A percentile compares a stretch with the other conserved stretches of the same genome.
These are phyloP conservation scores for Melampsora americana DNA, from an alignment of 1,284 basidiomycete genomes.

Conservation along the genomic window DNA sequence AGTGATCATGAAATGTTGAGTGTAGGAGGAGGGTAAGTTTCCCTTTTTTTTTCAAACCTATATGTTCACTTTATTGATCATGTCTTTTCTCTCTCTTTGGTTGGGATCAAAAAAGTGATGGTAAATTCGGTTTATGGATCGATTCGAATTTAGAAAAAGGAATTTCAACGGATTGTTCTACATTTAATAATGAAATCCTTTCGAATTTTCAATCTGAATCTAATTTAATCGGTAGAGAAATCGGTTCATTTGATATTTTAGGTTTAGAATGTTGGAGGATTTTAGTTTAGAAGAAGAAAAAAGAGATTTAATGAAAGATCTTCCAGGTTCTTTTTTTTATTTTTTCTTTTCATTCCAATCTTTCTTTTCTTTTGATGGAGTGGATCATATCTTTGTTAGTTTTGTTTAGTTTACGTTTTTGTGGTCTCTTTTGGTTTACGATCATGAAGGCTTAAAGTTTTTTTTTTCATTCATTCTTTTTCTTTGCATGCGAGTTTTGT, in stretches of 20 bases:
- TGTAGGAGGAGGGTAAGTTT: conserved; percentile 80
- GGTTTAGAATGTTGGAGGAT: conserved; percentile 41
- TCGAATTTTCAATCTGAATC: conserved; percentile 19
- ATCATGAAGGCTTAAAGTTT: no score
- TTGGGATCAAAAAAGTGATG: conserved; percentile 61
- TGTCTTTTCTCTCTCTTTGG: not conserved
- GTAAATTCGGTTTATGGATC: conserved; percentile 83
- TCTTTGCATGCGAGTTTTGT: no score
- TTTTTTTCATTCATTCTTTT: no score
- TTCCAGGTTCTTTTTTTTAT: no score
- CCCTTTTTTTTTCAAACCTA: no score
- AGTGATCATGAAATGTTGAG: conserved; percentile 76
- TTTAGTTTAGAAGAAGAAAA: conserved; percentile 9
- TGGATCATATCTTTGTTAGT: no score
- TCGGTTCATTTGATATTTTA: conserved; percentile 25
- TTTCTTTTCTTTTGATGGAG: no score
- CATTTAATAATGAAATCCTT: conserved; percentile 81
- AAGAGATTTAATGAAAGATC: no score
- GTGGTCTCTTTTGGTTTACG: no score
- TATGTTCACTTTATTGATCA: no score
- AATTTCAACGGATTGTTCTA: conserved; percentile 75
- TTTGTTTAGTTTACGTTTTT: no score
- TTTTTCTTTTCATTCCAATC: no score
- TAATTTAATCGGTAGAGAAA: not conserved
- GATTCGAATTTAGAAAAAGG: conserved; percentile 77